Evolutionary conservation across 306 rosid genomes (phyloP).

Genomic region (Dryas octopetala): DNA sequence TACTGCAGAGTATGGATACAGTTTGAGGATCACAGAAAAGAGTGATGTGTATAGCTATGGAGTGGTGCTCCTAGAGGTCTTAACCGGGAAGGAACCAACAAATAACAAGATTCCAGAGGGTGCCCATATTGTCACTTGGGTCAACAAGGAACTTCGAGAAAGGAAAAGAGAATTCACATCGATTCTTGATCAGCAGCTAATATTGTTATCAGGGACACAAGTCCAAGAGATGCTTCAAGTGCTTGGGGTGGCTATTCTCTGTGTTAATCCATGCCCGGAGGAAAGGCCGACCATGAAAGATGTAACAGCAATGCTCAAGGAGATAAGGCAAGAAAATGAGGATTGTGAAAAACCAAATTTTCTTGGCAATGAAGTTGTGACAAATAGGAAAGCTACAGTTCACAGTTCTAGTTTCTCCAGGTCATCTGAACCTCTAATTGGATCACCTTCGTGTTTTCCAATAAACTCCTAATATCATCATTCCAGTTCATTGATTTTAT

Average conservation of each 20-base stretch:
- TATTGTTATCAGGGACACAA: constrained; percentile 71
- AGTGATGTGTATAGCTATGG: constrained; percentile 97
- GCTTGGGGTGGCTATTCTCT: constrained; percentile 85
- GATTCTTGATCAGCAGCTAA: constrained; percentile 72
- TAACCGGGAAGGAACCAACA: constrained; percentile 79
- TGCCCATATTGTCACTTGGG: constrained; percentile 78
- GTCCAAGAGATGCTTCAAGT: constrained; percentile 93
- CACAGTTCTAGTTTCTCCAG: constrained; percentile 87
- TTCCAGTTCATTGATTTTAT: constrained; percentile 30
- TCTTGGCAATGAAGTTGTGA: constrained; percentile 43
- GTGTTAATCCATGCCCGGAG: constrained; percentile 71
- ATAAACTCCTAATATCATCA: constrained; percentile 28
- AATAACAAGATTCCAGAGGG: constrained; percentile 72
- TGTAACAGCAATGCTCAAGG: constrained; percentile 85
- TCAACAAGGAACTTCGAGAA: constrained; percentile 58
- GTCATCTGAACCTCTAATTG: constrained; percentile 78
- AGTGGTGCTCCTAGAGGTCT: constrained; percentile 75
- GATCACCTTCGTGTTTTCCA: constrained; percentile 53
- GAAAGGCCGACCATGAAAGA: constrained; percentile 94
- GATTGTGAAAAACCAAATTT: constrained; percentile 61
- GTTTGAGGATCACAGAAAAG: constrained; percentile 88
- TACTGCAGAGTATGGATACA: constrained; percentile 90
- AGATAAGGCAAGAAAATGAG: constrained; percentile 64
- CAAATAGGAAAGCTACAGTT: constrained; percentile 57
- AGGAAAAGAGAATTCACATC: constrained; percentile 52